Percentiles rank a stretch among this genome's conserved stretches.
These are phyloP conservation scores for Schwanniomyces polymorphus DNA, from an alignment of 805 yeast genomes.

Conservation along the genomic window DNA sequence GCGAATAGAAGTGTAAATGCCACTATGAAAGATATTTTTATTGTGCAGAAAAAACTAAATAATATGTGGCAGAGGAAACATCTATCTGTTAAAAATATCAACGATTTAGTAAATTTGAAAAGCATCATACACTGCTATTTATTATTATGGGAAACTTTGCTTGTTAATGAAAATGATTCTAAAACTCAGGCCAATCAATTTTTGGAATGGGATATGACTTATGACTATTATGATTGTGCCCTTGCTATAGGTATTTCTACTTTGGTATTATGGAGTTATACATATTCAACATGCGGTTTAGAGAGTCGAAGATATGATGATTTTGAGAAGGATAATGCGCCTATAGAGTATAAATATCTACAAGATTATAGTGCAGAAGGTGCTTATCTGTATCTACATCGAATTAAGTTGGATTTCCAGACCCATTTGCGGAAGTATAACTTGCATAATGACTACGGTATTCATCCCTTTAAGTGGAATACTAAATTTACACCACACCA, in stretches of 20 bases:
- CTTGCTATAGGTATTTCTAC: conserved; percentile 38
- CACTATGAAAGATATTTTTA: conserved; percentile 31
- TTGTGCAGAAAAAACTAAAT: conserved; percentile 32
- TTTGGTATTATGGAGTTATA: conserved; percentile 41
- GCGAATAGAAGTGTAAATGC: conserved; percentile 59
- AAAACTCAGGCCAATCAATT: conserved; percentile 7
- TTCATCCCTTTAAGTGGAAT: conserved; percentile 20
- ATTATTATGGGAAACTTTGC: conserved; percentile 39
- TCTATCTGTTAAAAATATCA: conserved; percentile 11
- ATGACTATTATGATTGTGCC: conserved; percentile 37
- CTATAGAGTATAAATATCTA: conserved; percentile 22
- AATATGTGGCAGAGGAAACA: conserved; percentile 28
- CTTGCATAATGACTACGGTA: conserved; percentile 18
- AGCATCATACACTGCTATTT: conserved; percentile 40
- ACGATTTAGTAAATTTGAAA: conserved; percentile 31
- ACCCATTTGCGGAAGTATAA: conserved; percentile 23
- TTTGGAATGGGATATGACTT: conserved; percentile 29
- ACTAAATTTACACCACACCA: conserved; percentile 20
- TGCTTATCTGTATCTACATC: conserved; percentile 33
- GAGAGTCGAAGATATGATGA: conserved; percentile 26
- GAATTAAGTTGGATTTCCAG: conserved; percentile 35
- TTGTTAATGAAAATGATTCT: conserved; percentile 23
- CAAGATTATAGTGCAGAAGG: conserved; percentile 32
- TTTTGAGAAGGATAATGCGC: conserved; percentile 11
- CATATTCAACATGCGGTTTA: conserved; percentile 30